Percentiles rank a stretch among this genome's conserved stretches.
phyloP scores from a whole-genome alignment of 495 filamentous ascomycete species.

The Aspergillus bertholletiae region DNA sequence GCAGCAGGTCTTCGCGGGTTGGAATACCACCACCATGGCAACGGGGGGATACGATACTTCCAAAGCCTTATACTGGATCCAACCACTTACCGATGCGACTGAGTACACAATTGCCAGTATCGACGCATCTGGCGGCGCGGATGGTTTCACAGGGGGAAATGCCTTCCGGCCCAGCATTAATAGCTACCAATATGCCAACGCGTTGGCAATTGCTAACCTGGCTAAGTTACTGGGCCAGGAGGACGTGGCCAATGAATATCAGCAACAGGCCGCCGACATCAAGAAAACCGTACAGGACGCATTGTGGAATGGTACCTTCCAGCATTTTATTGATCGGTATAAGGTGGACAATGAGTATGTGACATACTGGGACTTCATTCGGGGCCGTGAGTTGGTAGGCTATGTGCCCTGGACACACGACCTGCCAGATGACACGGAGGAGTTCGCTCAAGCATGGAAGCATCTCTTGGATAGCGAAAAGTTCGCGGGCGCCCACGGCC shows the following conservation, averaged over 20 bases:
- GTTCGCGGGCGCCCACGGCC: conserved; percentile 22
- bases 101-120: conserved; percentile 31
- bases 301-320: conserved; percentile 29
- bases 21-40: conserved; percentile 17
- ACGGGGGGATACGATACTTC: conserved; percentile 17
- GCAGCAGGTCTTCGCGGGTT: conserved; percentile 18
- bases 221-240: conserved; percentile 18
- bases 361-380: conserved; percentile 30
- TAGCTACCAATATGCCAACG: conserved; percentile 30
- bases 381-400: conserved; percentile 28
- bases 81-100: conserved; percentile 26
- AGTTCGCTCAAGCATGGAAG: conserved; percentile 19
- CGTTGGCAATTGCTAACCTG: conserved; percentile 25
- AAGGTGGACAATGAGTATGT: conserved; percentile 23
- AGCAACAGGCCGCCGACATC: conserved; percentile 14
- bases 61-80: conserved; percentile 25
- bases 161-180: conserved; percentile 31
- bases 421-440: conserved; percentile 21
- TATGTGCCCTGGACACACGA: conserved; percentile 30
- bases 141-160: conserved; percentile 25
- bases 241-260: conserved; percentile 16
- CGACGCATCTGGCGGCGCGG: conserved; percentile 20
- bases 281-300: conserved; percentile 17
- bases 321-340: conserved; percentile 31
- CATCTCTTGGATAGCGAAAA: conserved; percentile 15